Evolutionary conservation across 306 rosid genomes (phyloP), one percentile per base, ranked within the genome.

Genomic region (Mimosa bimucronata): DNA sequence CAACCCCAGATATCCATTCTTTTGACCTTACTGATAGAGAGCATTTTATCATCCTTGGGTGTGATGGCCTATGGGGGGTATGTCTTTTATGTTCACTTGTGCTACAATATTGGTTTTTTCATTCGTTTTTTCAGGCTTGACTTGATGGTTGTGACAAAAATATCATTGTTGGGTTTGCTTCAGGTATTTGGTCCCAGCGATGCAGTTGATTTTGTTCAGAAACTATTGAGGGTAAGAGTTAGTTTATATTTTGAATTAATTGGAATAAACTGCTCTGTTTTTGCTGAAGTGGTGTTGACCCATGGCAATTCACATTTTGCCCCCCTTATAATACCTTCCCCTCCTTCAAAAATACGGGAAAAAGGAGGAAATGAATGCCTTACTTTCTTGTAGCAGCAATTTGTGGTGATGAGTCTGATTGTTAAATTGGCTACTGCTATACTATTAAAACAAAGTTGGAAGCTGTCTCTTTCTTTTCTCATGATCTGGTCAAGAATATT

Each of bases 11-110:
- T 79, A 68, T 92, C 65, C 94, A 92, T 85, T 90, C 93, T 52
- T 94, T 94, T 55, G 97, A 90, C 80, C 85, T 94, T 30, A 90
- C 93, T 38, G 87, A 83, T 58, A 87, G 93, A 84, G 98, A 90
- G 77, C 92, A 82, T 82, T 94, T 94, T 88, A 89, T 94, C 66
- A 92, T 94, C 83, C 97, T 94, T 80, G 98, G 98, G 71, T 94
- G 97, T 48, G 97, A 94, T 79, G 97, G 98, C 85, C 89, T 94
- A 79, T 94, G 98, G 97, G 98, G 97, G 85, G 98, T 94, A 87
- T 73, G 84, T 61, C 71, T 62, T 71, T 75, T 77, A 31, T 69
- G 12, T 74, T 46, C 55, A 58, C 19, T 25, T 21, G 16, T 34
- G 38, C 18, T 57, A 8, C 10, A 53, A 2, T 7, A 57, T 23